Percentiles rank a stretch among this genome's conserved stretches.
These are phyloP conservation scores for Quillaja saponaria DNA, from an alignment of 306 rosid genomes.

Conservation along the genomic window DNA sequence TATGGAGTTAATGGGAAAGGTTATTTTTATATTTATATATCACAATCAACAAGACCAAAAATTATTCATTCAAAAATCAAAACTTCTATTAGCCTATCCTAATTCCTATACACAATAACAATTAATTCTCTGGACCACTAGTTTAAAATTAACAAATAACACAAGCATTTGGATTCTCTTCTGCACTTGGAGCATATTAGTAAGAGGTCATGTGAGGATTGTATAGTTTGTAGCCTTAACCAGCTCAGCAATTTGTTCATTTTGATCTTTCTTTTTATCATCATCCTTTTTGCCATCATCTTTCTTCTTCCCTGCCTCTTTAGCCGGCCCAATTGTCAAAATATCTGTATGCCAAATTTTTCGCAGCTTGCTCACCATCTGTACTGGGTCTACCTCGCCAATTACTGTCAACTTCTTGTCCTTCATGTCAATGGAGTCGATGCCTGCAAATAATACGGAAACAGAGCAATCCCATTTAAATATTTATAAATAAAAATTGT, in stretches of 20 bases:
- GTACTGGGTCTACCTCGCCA: slow-evolving; percentile 67
- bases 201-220: slow-evolving; percentile 48
- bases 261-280: slow-evolving; percentile 40
- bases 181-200: slow-evolving; percentile 50
- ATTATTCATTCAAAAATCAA: too few species aligned
- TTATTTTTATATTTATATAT: too few species aligned
- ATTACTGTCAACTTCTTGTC: slow-evolving; percentile 72
- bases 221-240: slow-evolving; percentile 33
- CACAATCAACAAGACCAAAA: too few species aligned
- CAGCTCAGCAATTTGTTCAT: slow-evolving; percentile 55
- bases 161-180: slow-evolving; percentile 76
- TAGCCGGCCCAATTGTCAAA: slow-evolving; percentile 76
- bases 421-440: slow-evolving; percentile 86
- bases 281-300: slow-evolving; percentile 38
- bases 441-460: slow-evolving; percentile 45
- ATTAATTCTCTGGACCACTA: neutral
- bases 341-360: slow-evolving; percentile 70
- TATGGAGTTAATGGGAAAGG: too few species aligned
- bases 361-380: slow-evolving; percentile 56
- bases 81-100: too few species aligned
- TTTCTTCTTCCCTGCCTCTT: slow-evolving; percentile 64
- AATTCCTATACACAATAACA: neutral
- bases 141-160: slow-evolving; percentile 46
- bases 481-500: neutral
- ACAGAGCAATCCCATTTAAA: neutral